Base-by-base conservation (phyloP, 1,284 basidiomycete species). In the Sporisorium graminicola region DNA sequence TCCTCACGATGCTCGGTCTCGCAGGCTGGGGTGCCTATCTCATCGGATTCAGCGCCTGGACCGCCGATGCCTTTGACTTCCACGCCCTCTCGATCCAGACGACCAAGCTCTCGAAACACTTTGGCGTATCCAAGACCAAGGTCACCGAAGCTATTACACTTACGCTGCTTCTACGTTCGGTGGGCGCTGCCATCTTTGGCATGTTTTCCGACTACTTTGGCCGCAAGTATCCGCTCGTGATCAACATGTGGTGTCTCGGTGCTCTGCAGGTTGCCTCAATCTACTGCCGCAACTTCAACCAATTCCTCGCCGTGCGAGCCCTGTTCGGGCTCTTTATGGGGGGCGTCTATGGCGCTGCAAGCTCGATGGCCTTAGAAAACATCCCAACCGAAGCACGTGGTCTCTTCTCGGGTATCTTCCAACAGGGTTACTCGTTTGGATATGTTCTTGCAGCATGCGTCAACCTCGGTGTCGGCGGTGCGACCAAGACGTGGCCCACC, bases 161-260 rank as follows among this genome's bases (percentile, higher is more conserved):
- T 12, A 78, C 80, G 0, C 58, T 80, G 2, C 70, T 80, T 2
- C 59, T 81, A 18, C 59, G 80, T 2, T 68, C 72, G 8, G 59
- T 81, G 9, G 80, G 80, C n/a, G 80, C 79, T 2, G 64, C 74
- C 33, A 60, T 81, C 44, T 81, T 80, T 27, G 80, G 76, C 40
- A 18, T 68, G 44, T 71, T 67, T 16, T 58, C 65, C n/a, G 71
- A 74, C 46, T 74, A 68, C 47, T 74, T 68, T 42, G 71, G 95
- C 5, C 90, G 95, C 5, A 78, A 76, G 29, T 76, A 68, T 22
- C 78, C 76, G n/a, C 64, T 79, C 47, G 61, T 72, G 24, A 54
- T 80, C 65, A 80, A 80, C 64, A 74, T 81, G 66, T 66, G 63
- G 58, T 22, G 57, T 20, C 58, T 80, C 22, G 76, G 72, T 58